These are phyloP conservation scores for Penicillium fimorum DNA, from an alignment of 495 filamentous ascomycete species.

Conservation along the genomic window DNA sequence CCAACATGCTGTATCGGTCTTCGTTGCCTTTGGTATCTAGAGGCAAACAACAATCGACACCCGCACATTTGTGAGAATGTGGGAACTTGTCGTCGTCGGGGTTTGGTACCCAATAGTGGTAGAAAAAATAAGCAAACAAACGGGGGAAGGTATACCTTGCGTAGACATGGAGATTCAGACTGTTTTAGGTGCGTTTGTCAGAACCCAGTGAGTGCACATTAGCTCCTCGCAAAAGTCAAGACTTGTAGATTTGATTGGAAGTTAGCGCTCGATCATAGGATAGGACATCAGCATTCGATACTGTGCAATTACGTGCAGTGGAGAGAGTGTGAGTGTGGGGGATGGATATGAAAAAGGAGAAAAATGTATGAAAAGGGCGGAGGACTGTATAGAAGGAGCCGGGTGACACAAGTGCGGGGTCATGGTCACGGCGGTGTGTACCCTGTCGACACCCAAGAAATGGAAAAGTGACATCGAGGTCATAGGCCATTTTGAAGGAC, in stretches of 20 bases:
- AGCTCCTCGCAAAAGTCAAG: not conserved
- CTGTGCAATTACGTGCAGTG: too few relatives aligned
- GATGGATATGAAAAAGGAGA: too few relatives aligned
- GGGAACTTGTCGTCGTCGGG: conserved; percentile 33
- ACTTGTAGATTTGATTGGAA: not conserved
- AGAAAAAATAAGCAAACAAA: not conserved
- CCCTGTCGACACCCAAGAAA: too few relatives aligned
- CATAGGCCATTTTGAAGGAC: not conserved
- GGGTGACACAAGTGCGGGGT: not conserved
- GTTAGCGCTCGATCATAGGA: not conserved
- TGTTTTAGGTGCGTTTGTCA: not conserved
- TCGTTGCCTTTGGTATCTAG: conserved; percentile 32
- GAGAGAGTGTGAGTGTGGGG: not conserved
- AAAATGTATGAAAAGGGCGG: not conserved
- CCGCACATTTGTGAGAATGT: conserved; percentile 24
- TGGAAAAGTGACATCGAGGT: too few relatives aligned
- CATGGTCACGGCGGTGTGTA: not conserved
- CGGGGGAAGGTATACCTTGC: not conserved
- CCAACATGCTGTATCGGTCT: conserved; percentile 24
- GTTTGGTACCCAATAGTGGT: conserved; percentile 24
- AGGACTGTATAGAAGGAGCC: not conserved
- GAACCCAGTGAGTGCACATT: not conserved
- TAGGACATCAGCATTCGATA: too few relatives aligned
- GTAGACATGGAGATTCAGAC: not conserved
- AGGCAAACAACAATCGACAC: conserved; percentile 38